Evolutionary conservation across 2,329 filamentous ascomycete genomes (phyloP).

Genomic region (Aspergillus tamarii): DNA sequence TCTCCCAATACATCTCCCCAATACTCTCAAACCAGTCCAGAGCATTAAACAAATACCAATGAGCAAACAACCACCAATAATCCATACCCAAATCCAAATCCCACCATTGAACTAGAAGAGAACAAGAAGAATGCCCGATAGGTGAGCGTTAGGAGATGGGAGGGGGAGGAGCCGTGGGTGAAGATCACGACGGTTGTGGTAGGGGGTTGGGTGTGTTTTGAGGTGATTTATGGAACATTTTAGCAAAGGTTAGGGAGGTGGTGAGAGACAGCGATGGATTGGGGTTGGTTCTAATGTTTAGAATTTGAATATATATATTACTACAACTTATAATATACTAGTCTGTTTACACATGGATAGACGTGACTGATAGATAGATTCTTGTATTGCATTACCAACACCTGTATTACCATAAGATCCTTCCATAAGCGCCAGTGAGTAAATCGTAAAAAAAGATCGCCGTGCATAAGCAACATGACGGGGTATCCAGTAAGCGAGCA

Average conservation of each 20-base stretch:
- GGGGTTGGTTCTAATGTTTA: too few species aligned
- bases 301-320: too few species aligned
- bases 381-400: slow-evolving; percentile 10
- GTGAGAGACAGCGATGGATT: too few species aligned
- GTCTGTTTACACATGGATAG: background rate
- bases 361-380: background rate
- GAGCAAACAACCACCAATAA: too few species aligned
- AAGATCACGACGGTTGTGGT: slow-evolving; percentile 82
- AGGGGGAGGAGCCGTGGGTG: slow-evolving; percentile 69
- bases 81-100: too few species aligned
- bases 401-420: slow-evolving; percentile 15
- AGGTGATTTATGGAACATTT: slow-evolving; percentile 60
- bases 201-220: slow-evolving; percentile 67
- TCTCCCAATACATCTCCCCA: too few species aligned
- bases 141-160: too few species aligned
- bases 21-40: too few species aligned
- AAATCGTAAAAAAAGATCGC: slow-evolving; percentile 22
- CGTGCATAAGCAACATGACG: slow-evolving; percentile 33
- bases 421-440: slow-evolving; percentile 13
- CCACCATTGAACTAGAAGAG: too few species aligned
- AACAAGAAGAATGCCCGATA: too few species aligned
- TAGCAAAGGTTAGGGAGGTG: slow-evolving; percentile 8
- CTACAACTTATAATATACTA: too few species aligned
- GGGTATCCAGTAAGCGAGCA: slow-evolving; percentile 38
- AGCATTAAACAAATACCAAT: too few species aligned